phyloP scores from a whole-genome alignment of 2,329 filamentous ascomycete genomes.

The Colletotrichum sidae region DNA sequence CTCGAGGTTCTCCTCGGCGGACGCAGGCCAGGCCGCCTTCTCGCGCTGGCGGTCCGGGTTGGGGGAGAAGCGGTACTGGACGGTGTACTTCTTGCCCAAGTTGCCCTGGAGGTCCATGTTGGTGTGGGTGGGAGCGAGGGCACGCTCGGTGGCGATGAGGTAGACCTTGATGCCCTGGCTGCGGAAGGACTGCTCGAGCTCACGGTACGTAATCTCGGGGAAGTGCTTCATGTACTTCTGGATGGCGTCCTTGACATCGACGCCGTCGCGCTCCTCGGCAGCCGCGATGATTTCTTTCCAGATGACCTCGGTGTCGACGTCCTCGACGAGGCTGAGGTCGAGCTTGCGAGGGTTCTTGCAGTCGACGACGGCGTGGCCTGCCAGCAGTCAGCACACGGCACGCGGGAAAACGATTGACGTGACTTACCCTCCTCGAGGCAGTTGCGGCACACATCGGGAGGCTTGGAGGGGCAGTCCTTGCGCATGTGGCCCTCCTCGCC shows the following conservation, averaged over 20 bases:
- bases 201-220: conserved; percentile 67
- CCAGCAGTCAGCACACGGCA: conserved; percentile 9
- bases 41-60: conserved; percentile 70
- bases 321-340: conserved; percentile 62
- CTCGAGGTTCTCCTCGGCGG: conserved; percentile 68
- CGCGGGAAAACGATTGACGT: background rate
- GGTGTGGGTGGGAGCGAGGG: conserved; percentile 67
- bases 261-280: conserved; percentile 65
- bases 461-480: conserved; percentile 72
- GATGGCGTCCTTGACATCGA: conserved; percentile 70
- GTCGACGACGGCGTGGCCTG: conserved; percentile 66
- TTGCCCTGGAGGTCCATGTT: conserved; percentile 81
- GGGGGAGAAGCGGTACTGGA: conserved; percentile 71
- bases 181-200: conserved; percentile 72
- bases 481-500: conserved; percentile 65
- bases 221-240: conserved; percentile 71
- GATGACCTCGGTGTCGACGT: conserved; percentile 64
- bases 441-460: conserved; percentile 68
- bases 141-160: conserved; percentile 72
- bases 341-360: conserved; percentile 72
- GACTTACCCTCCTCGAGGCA: conserved; percentile 69
- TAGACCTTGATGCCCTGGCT: conserved; percentile 64
- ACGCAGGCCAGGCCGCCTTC: conserved; percentile 69
- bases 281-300: conserved; percentile 68
- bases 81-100: conserved; percentile 71